These are phyloP conservation scores for Amylocarpus encephaloides DNA, from an alignment of 2,329 filamentous ascomycete genomes.

Conservation along the genomic window DNA sequence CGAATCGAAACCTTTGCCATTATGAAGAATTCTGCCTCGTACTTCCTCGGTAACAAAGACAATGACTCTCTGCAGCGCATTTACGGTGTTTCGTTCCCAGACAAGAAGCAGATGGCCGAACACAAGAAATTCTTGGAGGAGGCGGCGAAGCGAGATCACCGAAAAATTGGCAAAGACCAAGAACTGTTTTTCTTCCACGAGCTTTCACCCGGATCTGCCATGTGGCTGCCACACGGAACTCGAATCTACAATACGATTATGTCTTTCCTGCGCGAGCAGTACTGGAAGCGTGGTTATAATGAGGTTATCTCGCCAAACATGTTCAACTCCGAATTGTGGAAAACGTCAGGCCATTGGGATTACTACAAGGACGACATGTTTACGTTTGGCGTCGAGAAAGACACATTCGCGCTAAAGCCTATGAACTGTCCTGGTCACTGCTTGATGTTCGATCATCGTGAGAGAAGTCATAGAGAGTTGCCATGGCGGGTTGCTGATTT, in stretches of 20 bases:
- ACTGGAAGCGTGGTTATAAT: slow-evolving; percentile 88
- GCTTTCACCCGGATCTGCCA: slow-evolving; percentile 83
- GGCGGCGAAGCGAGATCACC: slow-evolving; percentile 94
- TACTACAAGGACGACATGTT: slow-evolving; percentile 97
- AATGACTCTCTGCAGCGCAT: slow-evolving; percentile 96
- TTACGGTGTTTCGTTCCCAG: slow-evolving; percentile 91
- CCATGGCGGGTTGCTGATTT: slow-evolving; percentile 94
- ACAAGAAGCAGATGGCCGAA: slow-evolving; percentile 90
- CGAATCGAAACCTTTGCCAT: slow-evolving; percentile 93
- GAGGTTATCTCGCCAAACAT: slow-evolving; percentile 96
- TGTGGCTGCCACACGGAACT: slow-evolving; percentile 88
- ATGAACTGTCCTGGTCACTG: slow-evolving; percentile 99
- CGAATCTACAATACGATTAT: slow-evolving; percentile 89
- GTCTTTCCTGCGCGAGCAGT: slow-evolving; percentile 75
- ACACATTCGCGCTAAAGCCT: slow-evolving; percentile 79
- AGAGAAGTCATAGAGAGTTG: slow-evolving; percentile 81
- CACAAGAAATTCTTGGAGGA: slow-evolving; percentile 95
- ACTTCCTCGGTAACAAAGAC: slow-evolving; percentile 88
- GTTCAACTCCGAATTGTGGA: slow-evolving; percentile 91
- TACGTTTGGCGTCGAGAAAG: slow-evolving; percentile 77
- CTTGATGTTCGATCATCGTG: slow-evolving; percentile 75
- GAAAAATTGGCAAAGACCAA: slow-evolving; percentile 89
- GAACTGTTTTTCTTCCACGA: slow-evolving; percentile 98
- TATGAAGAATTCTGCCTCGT: slow-evolving; percentile 71
- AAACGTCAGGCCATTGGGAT: slow-evolving; percentile 89